Evolutionary conservation across 768 basidiomycete species (phyloP).

Genomic region (Lyophyllum atratum): DNA sequence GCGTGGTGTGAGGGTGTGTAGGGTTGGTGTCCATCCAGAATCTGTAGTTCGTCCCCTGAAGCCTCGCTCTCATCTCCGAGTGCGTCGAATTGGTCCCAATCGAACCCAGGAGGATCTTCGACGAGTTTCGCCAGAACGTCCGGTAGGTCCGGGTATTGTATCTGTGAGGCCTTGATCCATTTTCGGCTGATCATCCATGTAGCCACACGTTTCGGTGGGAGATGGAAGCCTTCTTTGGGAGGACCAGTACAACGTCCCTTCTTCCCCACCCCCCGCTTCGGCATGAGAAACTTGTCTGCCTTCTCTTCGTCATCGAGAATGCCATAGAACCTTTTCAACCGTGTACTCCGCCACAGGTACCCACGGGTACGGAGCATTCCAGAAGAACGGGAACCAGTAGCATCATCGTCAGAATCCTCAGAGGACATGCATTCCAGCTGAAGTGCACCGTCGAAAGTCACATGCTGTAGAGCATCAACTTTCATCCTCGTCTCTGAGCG

Average conservation of each 20-base stretch:
- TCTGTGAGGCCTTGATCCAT: slow-evolving; percentile 52
- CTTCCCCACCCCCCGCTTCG: slow-evolving; percentile 60
- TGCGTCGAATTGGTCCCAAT: slow-evolving; percentile 47
- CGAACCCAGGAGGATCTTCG: slow-evolving; percentile 47
- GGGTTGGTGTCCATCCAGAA: slow-evolving; percentile 2
- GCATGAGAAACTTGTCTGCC: slow-evolving; percentile 43
- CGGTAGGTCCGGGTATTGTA: slow-evolving; percentile 48
- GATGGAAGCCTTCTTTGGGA: slow-evolving; percentile 52
- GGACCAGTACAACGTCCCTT: slow-evolving; percentile 55
- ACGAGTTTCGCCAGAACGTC: slow-evolving; percentile 44
- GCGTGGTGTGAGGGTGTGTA: slow-evolving; percentile 10
- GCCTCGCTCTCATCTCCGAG: slow-evolving; percentile 63
- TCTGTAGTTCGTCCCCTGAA: slow-evolving; percentile 26
- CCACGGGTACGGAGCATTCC: slow-evolving; percentile 56
- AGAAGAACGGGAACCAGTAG: slow-evolving; percentile 28
- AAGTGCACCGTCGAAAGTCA: slow-evolving; percentile 69
- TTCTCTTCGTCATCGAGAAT: slow-evolving; percentile 61
- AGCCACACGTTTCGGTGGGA: slow-evolving; percentile 66
- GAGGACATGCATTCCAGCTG: slow-evolving; percentile 80
- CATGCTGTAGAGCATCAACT: slow-evolving; percentile 54
- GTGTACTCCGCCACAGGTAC: slow-evolving; percentile 66
- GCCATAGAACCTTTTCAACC: slow-evolving; percentile 61
- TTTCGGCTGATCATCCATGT: slow-evolving; percentile 77
- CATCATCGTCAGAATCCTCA: slow-evolving; percentile 70
- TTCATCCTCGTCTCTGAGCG: slow-evolving; percentile 63